Evolutionary conservation across 208 protist genomes (phyloP).

Genomic region (Porcisia deanei): DNA sequence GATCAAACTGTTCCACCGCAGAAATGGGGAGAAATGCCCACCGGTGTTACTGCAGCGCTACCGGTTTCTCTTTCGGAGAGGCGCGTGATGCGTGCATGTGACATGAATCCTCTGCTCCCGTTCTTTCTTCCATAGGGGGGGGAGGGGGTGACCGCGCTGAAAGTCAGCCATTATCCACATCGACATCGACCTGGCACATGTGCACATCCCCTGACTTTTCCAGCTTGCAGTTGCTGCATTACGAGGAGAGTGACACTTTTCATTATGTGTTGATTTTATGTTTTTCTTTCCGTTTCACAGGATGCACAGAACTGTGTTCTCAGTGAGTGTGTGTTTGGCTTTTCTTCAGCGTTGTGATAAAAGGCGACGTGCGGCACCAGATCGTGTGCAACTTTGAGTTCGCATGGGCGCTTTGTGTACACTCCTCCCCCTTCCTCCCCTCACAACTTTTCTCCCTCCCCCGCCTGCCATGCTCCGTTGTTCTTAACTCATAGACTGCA

Average conservation of each 20-base stretch:
- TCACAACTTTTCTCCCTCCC: no score
- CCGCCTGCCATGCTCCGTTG: no score
- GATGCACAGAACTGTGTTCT: neutral
- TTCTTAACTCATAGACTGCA: no score
- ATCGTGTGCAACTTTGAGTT: no score
- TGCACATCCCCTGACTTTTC: neutral
- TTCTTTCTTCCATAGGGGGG: neutral
- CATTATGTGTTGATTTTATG: neutral
- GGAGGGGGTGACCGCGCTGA: neutral
- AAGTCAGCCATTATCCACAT: neutral
- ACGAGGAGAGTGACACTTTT: no score
- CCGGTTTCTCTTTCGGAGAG: conserved; percentile 29
- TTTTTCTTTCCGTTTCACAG: neutral
- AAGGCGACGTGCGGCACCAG: neutral
- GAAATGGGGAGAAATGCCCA: conserved; percentile 27
- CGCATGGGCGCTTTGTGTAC: no score
- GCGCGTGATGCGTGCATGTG: neutral
- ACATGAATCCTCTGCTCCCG: neutral
- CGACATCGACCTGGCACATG: no score
- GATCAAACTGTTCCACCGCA: conserved; percentile 16
- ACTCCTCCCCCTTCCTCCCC: no score
- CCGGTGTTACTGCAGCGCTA: conserved; percentile 36
- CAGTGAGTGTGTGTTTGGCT: neutral
- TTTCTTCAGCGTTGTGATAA: neutral
- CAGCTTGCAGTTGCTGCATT: no score